Percentiles rank a stretch among this genome's conserved stretches.
These are phyloP conservation scores for Fusarium fujikuroi DNA, from an alignment of 2,329 filamentous ascomycete species.

Conservation along the genomic window DNA sequence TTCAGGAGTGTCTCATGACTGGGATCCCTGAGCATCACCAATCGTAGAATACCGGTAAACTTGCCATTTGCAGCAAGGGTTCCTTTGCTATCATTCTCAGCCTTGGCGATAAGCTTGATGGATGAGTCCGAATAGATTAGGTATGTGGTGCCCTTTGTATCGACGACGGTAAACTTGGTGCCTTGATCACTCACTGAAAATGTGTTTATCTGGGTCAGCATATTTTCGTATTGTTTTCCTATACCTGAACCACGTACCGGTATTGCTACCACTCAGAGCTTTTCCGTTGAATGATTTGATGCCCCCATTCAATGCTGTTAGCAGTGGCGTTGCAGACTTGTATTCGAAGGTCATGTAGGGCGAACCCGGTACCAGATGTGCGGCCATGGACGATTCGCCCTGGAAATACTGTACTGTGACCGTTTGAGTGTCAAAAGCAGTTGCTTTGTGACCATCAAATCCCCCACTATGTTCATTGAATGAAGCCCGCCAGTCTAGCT, in stretches of 20 bases:
- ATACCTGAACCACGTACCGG: background rate
- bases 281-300: background rate
- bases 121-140: background rate
- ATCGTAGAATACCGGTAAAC: background rate
- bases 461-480: background rate
- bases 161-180: background rate
- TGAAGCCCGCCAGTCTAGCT: background rate
- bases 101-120: background rate
- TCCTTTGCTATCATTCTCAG: background rate
- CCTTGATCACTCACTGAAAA: background rate
- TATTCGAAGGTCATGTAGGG: background rate
- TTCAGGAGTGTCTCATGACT: background rate
- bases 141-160: background rate
- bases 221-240: fast-evolving
- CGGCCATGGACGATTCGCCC: background rate
- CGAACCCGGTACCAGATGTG: background rate
- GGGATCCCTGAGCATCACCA: background rate
- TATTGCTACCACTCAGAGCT: fast-evolving
- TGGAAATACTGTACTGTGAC: background rate
- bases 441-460: background rate
- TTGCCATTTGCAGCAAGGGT: background rate
- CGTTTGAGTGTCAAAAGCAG: background rate
- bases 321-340: background rate
- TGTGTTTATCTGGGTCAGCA: background rate
- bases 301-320: background rate